Conservation (phyloP, 768 basidiomycete genomes). For the Serendipita sp. region DNA sequence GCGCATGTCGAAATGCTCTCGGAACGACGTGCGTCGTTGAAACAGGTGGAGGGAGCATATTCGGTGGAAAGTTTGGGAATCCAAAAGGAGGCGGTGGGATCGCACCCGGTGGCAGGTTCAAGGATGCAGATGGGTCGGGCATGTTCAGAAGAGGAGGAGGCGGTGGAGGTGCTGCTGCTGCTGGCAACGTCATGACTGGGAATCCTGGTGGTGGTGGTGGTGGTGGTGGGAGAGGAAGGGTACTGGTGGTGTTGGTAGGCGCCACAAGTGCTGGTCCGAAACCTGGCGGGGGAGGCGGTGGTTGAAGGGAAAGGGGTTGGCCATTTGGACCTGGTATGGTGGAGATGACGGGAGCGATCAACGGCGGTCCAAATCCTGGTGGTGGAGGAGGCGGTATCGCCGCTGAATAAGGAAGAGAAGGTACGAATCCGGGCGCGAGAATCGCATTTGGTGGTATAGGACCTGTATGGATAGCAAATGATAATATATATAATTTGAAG, state of each 20-base stretch:
- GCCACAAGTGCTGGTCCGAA: conserved; percentile 9
- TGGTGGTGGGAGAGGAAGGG: conserved; percentile 3
- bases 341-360: conserved; percentile 19
- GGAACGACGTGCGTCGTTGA: neutral
- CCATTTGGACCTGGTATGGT: conserved; percentile 12
- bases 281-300: no score
- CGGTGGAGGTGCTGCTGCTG: conserved; percentile 19
- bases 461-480: no score
- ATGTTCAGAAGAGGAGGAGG: conserved; percentile 13
- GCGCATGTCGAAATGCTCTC: neutral
- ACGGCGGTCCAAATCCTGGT: conserved; percentile 17
- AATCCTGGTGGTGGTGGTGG: conserved; percentile 11
- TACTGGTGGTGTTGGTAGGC: conserved; percentile 1
- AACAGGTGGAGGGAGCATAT: conserved; percentile 17
- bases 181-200: no score
- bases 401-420: conserved; percentile 8
- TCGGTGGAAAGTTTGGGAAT: conserved; percentile 19
- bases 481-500: no score
- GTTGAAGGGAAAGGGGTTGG: no score
- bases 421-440: neutral
- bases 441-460: neutral
- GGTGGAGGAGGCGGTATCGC: conserved; percentile 13
- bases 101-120: conserved; percentile 10
- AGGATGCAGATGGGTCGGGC: conserved; percentile 13
- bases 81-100: conserved; percentile 13